Evolutionary conservation across 2,329 filamentous ascomycete species (phyloP).

Genomic region (Alternaria incomplexa): DNA sequence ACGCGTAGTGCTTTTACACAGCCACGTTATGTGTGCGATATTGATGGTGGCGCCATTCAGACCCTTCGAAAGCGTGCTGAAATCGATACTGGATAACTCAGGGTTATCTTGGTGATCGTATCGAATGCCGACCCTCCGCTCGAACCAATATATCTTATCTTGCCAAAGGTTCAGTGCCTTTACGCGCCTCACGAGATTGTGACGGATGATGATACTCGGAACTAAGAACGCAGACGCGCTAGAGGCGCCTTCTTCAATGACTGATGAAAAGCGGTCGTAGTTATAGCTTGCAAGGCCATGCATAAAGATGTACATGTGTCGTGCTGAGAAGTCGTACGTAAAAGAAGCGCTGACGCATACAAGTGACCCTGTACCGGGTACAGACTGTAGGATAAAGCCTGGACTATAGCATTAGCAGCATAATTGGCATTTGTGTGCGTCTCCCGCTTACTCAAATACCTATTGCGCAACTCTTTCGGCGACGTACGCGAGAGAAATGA

Average conservation of each 20-base stretch:
- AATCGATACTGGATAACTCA: slow-evolving; percentile 11
- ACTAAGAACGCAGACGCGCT: slow-evolving; percentile 11
- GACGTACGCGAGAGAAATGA: neutral
- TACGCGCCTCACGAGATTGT: slow-evolving; percentile 4
- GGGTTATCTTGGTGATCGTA: slow-evolving; percentile 1
- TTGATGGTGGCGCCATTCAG: slow-evolving; percentile 13
- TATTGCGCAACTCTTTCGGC: neutral
- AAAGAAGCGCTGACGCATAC: slow-evolving; percentile 14
- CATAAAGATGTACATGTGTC: slow-evolving; percentile 24
- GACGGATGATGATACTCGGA: slow-evolving; percentile 14
- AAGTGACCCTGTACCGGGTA: neutral
- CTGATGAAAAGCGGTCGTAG: neutral
- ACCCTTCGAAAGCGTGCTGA: slow-evolving; percentile 4
- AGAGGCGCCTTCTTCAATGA: neutral
- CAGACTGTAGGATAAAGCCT: slow-evolving; percentile 10
- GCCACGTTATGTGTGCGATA: slow-evolving; percentile 5
- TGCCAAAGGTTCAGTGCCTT: slow-evolving; percentile 4
- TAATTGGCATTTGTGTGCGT: too few relatives aligned
- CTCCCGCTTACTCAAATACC: neutral
- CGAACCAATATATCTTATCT: slow-evolving; percentile 12
- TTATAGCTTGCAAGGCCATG: slow-evolving; percentile 8
- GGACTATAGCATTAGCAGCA: too few relatives aligned
- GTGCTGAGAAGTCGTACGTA: slow-evolving; percentile 23
- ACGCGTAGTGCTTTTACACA: slow-evolving; percentile 9
- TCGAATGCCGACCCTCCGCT: slow-evolving; percentile 10